Base-by-base conservation (phyloP, 1,139 yeast genomes). In the Suhomyces bokatorum region DNA sequence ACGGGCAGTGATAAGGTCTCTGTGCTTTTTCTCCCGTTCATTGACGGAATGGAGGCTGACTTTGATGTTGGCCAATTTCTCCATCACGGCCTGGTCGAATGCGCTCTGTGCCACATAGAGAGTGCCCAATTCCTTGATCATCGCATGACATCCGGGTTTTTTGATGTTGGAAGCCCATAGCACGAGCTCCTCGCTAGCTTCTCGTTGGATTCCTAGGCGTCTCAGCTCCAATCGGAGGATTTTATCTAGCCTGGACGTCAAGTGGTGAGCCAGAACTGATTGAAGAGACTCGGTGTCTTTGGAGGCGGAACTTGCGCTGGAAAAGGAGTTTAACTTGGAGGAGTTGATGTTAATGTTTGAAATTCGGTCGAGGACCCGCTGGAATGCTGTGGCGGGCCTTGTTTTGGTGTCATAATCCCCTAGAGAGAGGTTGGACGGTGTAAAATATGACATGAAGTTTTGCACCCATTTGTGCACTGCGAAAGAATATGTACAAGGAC, bases 21-120 rank as follows among this genome's bases (percentile, higher is more conserved):
- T 67, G 31, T 70, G 66, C 52, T 78, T 74, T 50, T 62, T 67
- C 58, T 81, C 87, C 47, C 85, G 66, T 48, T 77, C 77, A 38
- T 72, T 63, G 2, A 81, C 78, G 44, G 70, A 72, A 5, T 62
- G 58, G 39, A 81, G 60, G 45, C 74, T 75, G 15, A 68, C 55
- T 42, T 67, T 70, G 34, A 78, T 59, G 42, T 59, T 65, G 36
- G 73, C 78, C 46, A 74, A 60, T 49, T 66, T 73, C 43, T 76
- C 73, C 24, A 66, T 58, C 31, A 67, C 42, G 14, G 61, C 60
- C 11, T 64, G 66, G 32, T 59, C 60, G n/a, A 64, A 50, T 12
- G 62, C 62, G 14, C 64, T 53, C 47, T 77, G 77, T n/a, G 58
- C 46, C 15, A 65, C 67, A 3, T 76, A 53, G 10, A 77, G 57